Conservation (phyloP, 2,329 filamentous ascomycete species). For the Calonectria crousiana region DNA sequence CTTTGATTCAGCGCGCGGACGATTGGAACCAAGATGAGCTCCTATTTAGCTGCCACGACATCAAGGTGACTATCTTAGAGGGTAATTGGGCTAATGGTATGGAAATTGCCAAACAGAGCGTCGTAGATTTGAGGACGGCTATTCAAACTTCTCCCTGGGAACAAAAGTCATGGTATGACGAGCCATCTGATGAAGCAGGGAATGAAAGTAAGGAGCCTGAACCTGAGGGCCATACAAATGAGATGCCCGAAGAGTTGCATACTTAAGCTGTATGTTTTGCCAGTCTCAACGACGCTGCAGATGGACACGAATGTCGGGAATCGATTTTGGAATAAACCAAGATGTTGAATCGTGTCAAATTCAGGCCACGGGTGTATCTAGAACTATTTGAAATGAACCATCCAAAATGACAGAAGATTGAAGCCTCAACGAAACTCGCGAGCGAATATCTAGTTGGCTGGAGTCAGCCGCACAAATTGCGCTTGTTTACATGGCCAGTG, state of each 20-base stretch:
- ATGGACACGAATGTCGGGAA: background rate
- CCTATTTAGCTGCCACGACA: background rate
- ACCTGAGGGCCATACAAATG: background rate
- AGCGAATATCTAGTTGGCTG: too few relatives aligned
- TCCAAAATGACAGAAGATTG: background rate
- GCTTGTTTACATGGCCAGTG: background rate
- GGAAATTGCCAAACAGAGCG: background rate
- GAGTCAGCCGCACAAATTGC: background rate
- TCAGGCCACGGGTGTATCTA: background rate
- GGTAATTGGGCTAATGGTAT: background rate
- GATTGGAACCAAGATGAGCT: conserved; percentile 9
- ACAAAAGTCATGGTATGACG: background rate
- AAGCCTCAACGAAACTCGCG: background rate
- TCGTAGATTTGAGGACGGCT: background rate
- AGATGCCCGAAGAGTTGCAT: background rate
- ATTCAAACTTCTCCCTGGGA: background rate
- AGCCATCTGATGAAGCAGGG: background rate
- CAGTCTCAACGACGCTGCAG: too few relatives aligned
- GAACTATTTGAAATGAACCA: background rate
- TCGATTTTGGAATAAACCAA: background rate
- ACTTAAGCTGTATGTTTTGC: background rate
- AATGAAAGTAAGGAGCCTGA: background rate
- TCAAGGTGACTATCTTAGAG: background rate
- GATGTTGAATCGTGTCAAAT: background rate
- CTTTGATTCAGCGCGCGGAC: background rate